phyloP scores from a whole-genome alignment of 1,284 basidiomycete species.

The Malassezia restricta region DNA sequence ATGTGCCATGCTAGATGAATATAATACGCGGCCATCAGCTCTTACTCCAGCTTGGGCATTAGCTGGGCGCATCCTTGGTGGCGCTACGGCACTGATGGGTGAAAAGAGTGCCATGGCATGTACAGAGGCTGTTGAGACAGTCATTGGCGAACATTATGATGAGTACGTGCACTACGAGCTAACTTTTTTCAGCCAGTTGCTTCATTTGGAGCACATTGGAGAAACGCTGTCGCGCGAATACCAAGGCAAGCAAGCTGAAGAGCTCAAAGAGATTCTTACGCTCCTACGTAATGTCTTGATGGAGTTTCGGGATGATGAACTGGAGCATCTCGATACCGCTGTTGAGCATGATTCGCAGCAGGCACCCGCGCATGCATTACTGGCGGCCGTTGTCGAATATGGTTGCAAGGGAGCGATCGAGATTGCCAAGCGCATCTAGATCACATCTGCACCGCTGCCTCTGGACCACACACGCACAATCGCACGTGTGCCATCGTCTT shows the following conservation, averaged over 20 bases:
- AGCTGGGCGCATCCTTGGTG: slow-evolving; percentile 73
- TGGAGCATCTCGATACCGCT: slow-evolving; percentile 84
- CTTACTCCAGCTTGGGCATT: slow-evolving; percentile 72
- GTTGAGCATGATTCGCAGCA: slow-evolving; percentile 78
- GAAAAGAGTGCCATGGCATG: slow-evolving; percentile 94
- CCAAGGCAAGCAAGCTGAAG: background rate
- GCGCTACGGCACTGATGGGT: slow-evolving; percentile 72
- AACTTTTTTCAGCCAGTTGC: slow-evolving; percentile 22
- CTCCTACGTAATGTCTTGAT: slow-evolving; percentile 62
- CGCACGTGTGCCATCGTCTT: slow-evolving; percentile 8
- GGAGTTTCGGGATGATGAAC: slow-evolving; percentile 87
- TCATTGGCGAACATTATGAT: slow-evolving; percentile 95
- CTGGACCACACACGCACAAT: slow-evolving; percentile 11
- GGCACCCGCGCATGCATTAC: slow-evolving; percentile 77
- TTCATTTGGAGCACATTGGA: slow-evolving; percentile 21
- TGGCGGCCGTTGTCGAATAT: slow-evolving; percentile 69
- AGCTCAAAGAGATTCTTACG: slow-evolving; percentile 36
- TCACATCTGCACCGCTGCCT: slow-evolving; percentile 5
- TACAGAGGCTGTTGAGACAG: slow-evolving; percentile 92
- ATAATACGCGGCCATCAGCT: slow-evolving; percentile 68
- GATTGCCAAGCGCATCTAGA: slow-evolving; percentile 64
- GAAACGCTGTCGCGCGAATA: slow-evolving; percentile 12
- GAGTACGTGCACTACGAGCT: slow-evolving; percentile 55
- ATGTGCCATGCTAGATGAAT: slow-evolving; percentile 69
- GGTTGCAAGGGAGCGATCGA: slow-evolving; percentile 84